These are phyloP conservation scores for Saturnispora silvae DNA, from an alignment of 805 yeast species.

Conservation along the genomic window DNA sequence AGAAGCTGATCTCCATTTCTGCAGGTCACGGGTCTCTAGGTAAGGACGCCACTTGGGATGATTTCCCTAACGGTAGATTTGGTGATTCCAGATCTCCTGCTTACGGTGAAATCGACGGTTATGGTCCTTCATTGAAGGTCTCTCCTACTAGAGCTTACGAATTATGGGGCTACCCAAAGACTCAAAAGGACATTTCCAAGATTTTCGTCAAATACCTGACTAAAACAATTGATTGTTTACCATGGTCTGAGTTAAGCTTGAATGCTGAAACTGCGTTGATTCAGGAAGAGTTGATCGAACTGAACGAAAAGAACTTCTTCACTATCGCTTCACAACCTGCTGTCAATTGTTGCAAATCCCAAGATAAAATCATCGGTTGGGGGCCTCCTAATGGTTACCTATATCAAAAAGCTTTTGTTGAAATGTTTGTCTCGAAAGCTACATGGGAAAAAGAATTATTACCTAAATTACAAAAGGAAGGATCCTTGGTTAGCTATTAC, in stretches of 20 bases:
- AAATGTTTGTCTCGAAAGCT: constrained; percentile 63
- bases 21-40: constrained; percentile 79
- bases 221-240: constrained; percentile 65
- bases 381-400: constrained; percentile 86
- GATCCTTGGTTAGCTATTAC: constrained; percentile 56
- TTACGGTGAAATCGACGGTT: constrained; percentile 95
- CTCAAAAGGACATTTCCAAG: constrained; percentile 46
- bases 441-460: constrained; percentile 54
- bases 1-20: constrained; percentile 63
- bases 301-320: constrained; percentile 66
- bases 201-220: constrained; percentile 66
- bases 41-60: constrained; percentile 94
- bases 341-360: constrained; percentile 62
- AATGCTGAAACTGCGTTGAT: constrained; percentile 86
- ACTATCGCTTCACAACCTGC: constrained; percentile 97
- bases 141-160: constrained; percentile 54
- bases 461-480: constrained; percentile 38
- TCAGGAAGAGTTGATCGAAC: constrained; percentile 77
- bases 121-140: constrained; percentile 83
- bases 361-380: constrained; percentile 94
- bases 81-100: constrained; percentile 96
- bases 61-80: constrained; percentile 89
- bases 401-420: constrained; percentile 92
- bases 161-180: constrained; percentile 73
- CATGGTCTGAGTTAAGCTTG: constrained; percentile 85